Conservation (phyloP, 2,329 filamentous ascomycete genomes). For the Colletotrichum endophyticum region DNA sequence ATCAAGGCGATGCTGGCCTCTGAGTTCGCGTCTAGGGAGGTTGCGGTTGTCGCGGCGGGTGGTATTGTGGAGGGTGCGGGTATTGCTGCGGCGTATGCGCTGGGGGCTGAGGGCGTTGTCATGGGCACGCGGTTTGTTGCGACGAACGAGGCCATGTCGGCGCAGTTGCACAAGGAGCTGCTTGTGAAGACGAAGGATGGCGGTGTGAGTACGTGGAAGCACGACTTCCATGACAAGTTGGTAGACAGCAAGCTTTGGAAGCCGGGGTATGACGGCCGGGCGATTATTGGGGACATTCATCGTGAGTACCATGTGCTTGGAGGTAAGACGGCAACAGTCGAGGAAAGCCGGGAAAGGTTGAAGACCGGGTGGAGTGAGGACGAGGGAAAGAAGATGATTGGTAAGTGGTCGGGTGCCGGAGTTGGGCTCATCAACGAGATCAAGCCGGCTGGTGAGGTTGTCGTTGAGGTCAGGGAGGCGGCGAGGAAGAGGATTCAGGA, state of each 20-base stretch:
- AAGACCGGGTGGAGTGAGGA: constrained; percentile 40
- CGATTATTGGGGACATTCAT: constrained; percentile 43
- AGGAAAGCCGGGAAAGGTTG: constrained; percentile 45
- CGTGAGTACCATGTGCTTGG: constrained; percentile 36
- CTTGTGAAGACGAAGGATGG: constrained; percentile 48
- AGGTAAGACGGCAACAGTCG: constrained; percentile 18
- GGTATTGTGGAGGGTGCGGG: constrained; percentile 63
- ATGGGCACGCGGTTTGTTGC: constrained; percentile 54
- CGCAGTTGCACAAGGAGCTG: constrained; percentile 43
- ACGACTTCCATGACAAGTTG: constrained; percentile 47
- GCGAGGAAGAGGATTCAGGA: constrained; percentile 37
- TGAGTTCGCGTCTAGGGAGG: constrained; percentile 36
- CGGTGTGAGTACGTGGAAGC: constrained; percentile 51
- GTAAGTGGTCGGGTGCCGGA: constrained; percentile 48
- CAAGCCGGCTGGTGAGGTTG: constrained; percentile 46
- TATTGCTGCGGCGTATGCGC: constrained; percentile 57
- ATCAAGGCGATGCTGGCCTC: constrained; percentile 50
- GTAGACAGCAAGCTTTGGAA: constrained; percentile 44
- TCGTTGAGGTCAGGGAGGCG: constrained; percentile 42
- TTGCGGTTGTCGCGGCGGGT: constrained; percentile 60
- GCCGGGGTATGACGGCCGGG: constrained; percentile 47
- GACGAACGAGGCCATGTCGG: constrained; percentile 45
- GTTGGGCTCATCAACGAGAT: constrained; percentile 49
- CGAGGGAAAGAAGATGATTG: constrained; percentile 34
- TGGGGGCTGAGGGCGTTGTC: constrained; percentile 50